These are phyloP conservation scores for Boletus fagicola DNA, from an alignment of 768 basidiomycete species.

Conservation along the genomic window DNA sequence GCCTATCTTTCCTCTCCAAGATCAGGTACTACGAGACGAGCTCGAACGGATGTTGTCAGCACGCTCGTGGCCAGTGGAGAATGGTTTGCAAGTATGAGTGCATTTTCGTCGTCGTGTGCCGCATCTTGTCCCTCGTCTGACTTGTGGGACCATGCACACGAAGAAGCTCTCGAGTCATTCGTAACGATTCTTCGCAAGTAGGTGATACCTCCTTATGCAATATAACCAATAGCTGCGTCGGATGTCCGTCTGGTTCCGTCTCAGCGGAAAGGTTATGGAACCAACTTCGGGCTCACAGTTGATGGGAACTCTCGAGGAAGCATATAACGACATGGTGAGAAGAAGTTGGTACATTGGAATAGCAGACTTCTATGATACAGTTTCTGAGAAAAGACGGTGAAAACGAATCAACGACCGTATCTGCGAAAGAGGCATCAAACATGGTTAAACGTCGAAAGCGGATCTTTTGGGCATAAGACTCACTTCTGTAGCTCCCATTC, in stretches of 20 bases:
- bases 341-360: slow-evolving; percentile 14
- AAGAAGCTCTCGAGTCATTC: background rate
- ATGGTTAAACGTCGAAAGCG: background rate
- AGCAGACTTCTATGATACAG: slow-evolving; percentile 22
- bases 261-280: no score
- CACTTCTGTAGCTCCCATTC: slow-evolving; percentile 98
- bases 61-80: background rate
- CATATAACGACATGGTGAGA: background rate
- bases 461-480: slow-evolving; percentile 29
- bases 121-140: background rate
- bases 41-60: slow-evolving; percentile 20
- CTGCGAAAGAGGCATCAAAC: slow-evolving; percentile 21
- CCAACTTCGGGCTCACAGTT: background rate
- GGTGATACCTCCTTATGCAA: background rate
- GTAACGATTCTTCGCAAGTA: background rate
- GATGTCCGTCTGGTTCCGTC: background rate
- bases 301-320: background rate
- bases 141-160: background rate
- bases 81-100: background rate
- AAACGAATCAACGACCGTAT: slow-evolving; percentile 39
- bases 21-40: slow-evolving; percentile 13
- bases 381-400: background rate
- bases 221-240: background rate
- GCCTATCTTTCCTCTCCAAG: slow-evolving; percentile 23
- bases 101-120: background rate